Conservation (phyloP, 768 basidiomycete species). For the Leccinum imitatum region DNA sequence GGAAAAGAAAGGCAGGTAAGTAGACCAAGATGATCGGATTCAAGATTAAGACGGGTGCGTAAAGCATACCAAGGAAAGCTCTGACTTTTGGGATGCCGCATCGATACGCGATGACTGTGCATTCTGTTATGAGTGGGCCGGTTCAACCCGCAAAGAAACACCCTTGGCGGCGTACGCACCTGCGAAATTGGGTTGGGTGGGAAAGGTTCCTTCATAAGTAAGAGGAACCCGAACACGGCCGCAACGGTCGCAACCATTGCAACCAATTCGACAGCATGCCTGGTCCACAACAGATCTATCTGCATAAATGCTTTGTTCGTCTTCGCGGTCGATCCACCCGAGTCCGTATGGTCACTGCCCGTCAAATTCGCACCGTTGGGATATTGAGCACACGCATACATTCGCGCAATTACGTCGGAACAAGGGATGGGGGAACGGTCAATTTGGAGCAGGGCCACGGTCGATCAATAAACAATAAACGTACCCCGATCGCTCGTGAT, state of each 20-base stretch:
- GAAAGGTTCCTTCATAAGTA: not conserved
- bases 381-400: slow-evolving; percentile 29
- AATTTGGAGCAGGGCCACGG: not conserved
- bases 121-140: not conserved
- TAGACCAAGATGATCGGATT: not conserved
- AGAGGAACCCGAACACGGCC: not conserved
- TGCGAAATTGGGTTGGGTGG: not conserved
- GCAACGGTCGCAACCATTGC: not conserved
- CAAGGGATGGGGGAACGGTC: not conserved
- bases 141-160: not conserved
- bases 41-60: not conserved
- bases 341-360: slow-evolving; percentile 32
- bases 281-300: not conserved
- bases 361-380: slow-evolving; percentile 72
- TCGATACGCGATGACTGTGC: not conserved
- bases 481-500: slow-evolving; percentile 63
- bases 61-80: not conserved
- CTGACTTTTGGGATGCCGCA: not conserved
- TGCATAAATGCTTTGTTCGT: slow-evolving; percentile 40
- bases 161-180: not conserved
- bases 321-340: slow-evolving; percentile 35
- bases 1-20: not conserved
- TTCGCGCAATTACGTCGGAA: not conserved
- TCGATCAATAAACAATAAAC: slow-evolving; percentile 13
- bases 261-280: not conserved